These are phyloP conservation scores for Pythium scleroteichum DNA, from an alignment of 352 stramenopile species.

Conservation along the genomic window DNA sequence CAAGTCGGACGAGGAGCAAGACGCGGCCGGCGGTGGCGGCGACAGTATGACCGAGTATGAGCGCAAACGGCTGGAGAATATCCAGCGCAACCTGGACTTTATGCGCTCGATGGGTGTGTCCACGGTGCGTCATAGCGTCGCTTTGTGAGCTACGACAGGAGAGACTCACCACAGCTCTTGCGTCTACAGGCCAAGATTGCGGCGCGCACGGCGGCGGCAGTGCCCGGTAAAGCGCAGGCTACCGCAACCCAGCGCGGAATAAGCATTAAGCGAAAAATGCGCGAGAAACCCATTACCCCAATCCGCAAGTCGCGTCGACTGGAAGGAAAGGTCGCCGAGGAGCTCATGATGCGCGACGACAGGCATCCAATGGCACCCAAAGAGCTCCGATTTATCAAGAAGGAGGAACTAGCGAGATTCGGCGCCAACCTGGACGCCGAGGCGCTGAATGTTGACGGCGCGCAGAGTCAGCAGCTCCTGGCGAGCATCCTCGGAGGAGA, in stretches of 20 bases:
- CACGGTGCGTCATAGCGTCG: slow-evolving; percentile 33
- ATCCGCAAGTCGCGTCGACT: slow-evolving; percentile 66
- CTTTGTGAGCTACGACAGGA: too few species aligned
- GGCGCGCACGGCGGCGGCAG: slow-evolving; percentile 44
- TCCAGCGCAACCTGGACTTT: slow-evolving; percentile 82
- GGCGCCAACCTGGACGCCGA: slow-evolving; percentile 31
- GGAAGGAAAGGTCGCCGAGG: slow-evolving; percentile 58
- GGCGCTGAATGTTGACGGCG: slow-evolving; percentile 36
- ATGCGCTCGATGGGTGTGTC: slow-evolving; percentile 84
- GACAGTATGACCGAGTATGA: slow-evolving; percentile 71
- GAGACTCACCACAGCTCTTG: neutral
- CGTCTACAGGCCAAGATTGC: slow-evolving; percentile 54
- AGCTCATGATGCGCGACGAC: slow-evolving; percentile 30
- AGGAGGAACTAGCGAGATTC: slow-evolving; percentile 20
- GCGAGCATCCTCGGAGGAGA: slow-evolving; percentile 38
- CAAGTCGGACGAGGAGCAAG: slow-evolving; percentile 4
- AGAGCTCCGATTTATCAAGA: slow-evolving; percentile 1
- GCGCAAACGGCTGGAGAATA: slow-evolving; percentile 80
- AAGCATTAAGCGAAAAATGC: slow-evolving; percentile 31
- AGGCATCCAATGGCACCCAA: slow-evolving; percentile 5
- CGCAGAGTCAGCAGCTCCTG: slow-evolving; percentile 44
- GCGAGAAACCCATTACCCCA: slow-evolving; percentile 27
- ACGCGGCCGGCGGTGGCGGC: slow-evolving; percentile 1
- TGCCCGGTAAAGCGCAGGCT: slow-evolving; percentile 2
- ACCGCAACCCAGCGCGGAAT: slow-evolving; percentile 9